Percentiles rank a stretch among this genome's conserved stretches.
Conservation (phyloP, 208 protist species). For the Leishmania major region DNA sequence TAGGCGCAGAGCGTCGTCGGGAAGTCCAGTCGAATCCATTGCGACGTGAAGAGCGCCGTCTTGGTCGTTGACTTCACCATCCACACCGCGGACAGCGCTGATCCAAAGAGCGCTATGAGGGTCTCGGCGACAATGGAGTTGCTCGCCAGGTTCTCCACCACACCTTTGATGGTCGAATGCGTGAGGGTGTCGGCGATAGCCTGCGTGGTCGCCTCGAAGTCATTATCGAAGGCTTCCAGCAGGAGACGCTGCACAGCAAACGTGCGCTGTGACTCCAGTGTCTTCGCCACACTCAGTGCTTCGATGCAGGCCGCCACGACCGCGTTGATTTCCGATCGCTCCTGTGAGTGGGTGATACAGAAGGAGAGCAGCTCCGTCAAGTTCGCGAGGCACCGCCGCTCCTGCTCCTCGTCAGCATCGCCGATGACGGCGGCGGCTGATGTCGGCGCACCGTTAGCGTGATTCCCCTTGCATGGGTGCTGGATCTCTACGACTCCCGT, state of each 20-base stretch:
- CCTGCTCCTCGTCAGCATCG: constrained; percentile 4
- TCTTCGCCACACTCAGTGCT: constrained; percentile 14
- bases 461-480: not conserved
- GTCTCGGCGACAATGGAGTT: constrained; percentile 62
- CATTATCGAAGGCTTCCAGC: constrained; percentile 62
- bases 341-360: constrained; percentile 27
- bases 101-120: constrained; percentile 71
- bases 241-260: constrained; percentile 61
- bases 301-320: constrained; percentile 23
- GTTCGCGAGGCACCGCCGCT: constrained; percentile 26
- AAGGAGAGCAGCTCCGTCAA: constrained; percentile 36
- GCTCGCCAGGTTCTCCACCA: constrained; percentile 50
- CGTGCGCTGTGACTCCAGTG: constrained; percentile 31
- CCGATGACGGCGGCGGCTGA: not conserved
- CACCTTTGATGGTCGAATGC: constrained; percentile 23
- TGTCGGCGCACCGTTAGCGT: not conserved
- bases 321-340: constrained; percentile 15
- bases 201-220: constrained; percentile 48
- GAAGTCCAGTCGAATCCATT: constrained; percentile 53
- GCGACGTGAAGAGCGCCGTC: constrained; percentile 50
- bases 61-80: constrained; percentile 50
- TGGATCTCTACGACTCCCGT: not conserved
- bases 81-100: constrained; percentile 36
- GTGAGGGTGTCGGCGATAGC: constrained; percentile 46
- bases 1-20: constrained; percentile 35